phyloP scores from a whole-genome alignment of 768 basidiomycete species.

The Boletus rubropictus region DNA sequence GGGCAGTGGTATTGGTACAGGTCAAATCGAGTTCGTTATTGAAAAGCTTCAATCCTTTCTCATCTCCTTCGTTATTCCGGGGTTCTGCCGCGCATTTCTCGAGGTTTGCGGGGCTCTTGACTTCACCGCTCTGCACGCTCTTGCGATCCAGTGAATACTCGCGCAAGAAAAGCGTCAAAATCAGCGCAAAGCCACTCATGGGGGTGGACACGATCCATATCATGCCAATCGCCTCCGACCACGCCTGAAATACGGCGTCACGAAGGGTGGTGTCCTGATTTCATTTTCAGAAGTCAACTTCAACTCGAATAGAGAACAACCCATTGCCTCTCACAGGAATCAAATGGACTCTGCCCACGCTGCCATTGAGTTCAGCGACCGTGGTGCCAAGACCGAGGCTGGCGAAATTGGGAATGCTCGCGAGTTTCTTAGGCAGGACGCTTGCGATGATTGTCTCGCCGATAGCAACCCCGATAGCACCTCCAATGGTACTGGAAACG shows the following conservation, averaged over 20 bases:
- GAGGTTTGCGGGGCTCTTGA: conserved; percentile 24
- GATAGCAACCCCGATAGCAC: conserved; percentile 69
- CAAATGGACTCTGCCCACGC: conserved; percentile 38
- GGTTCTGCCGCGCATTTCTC: conserved; percentile 20
- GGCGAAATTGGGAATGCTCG: conserved; percentile 28
- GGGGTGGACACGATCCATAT: conserved; percentile 67
- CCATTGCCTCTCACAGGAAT: conserved; percentile 14
- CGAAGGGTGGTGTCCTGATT: conserved; percentile 46
- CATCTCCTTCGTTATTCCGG: not conserved
- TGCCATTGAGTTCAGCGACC: conserved; percentile 40
- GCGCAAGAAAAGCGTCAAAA: conserved; percentile 50
- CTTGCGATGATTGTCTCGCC: conserved; percentile 68
- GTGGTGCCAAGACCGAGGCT: conserved; percentile 33
- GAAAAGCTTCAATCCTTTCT: not conserved
- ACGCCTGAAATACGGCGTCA: conserved; percentile 52
- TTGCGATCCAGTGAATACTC: conserved; percentile 56
- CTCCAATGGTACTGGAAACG: conserved; percentile 54
- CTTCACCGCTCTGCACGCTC: conserved; percentile 36
- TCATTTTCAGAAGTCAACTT: not conserved
- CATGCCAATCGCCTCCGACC: conserved; percentile 53
- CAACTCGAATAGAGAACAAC: not conserved
- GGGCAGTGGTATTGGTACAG: not conserved
- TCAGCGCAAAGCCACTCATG: conserved; percentile 45
- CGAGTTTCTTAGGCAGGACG: conserved; percentile 37
- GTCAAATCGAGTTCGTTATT: not conserved